Base-by-base conservation (phyloP, 2,329 filamentous ascomycete species). In the Scytalidium lignicola region DNA sequence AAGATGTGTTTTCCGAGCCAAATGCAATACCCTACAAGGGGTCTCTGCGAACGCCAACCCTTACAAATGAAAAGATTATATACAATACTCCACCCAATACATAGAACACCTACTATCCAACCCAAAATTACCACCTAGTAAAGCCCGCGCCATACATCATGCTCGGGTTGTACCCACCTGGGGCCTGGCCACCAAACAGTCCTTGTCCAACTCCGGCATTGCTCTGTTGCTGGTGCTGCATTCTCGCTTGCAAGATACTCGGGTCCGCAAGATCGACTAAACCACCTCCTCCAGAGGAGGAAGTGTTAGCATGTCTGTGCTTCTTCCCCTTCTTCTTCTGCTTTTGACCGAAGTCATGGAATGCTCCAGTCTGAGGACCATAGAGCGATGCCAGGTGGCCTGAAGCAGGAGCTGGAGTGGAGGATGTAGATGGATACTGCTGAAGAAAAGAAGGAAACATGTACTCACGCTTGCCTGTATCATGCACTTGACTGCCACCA, bases 231-330 rank as follows among this genome's bases (percentile, higher is more conserved):
- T 86, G 83, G 76, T 93, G 88, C 74, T 95, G 91, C 80, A 95
- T 87, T 81, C 91, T 89, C 73, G 90, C 90, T 79, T 96, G 91
- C 80, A 97, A 85, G 82, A 96, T 96, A 82, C 90, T 96, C 81
- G 92, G 92, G 90, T 97, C 91, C 80, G 88, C 90, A 91, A 96
- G 90, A 95, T 97, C 91, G 79, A 95, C 91, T 92, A 96, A 84
- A 79, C 89, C 91, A 88, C 90, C 89, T 83, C 90, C 91, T 79
- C 88, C 88, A 84, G 90, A 95, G 85, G 92, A 97, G 88, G 91
- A 96, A 92, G 92, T 96, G 90, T 96, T 96, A 93, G 90, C 92
- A 86, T 96, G 91, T 85, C 91, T 95, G 82, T 96, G 92, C 90
- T 96, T 96, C 85, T 96, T 96, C 79, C 90, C 90, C 90, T 96